phyloP scores from a whole-genome alignment of 2,329 filamentous ascomycete genomes.

The Plenodomus biglobosus region DNA sequence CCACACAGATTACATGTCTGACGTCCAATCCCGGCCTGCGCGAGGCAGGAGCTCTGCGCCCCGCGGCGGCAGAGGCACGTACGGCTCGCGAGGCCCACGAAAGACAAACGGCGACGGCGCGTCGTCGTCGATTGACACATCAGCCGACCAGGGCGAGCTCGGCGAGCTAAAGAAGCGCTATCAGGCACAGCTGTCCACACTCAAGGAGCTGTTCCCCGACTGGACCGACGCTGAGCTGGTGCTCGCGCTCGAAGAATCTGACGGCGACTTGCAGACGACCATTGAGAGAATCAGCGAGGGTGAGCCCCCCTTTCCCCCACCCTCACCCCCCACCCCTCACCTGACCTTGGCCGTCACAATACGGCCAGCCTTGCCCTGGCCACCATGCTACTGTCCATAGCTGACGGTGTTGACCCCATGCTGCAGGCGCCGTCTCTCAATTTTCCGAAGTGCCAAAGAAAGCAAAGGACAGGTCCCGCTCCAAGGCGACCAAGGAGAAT shows the following conservation, averaged over 20 bases:
- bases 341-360: too few species aligned
- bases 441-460: conserved; percentile 76
- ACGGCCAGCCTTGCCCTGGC: too few species aligned
- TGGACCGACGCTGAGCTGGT: conserved; percentile 96
- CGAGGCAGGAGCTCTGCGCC: conserved; percentile 89
- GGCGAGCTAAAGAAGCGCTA: conserved; percentile 91
- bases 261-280: conserved; percentile 71
- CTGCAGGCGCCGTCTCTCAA: conserved; percentile 72
- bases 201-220: conserved; percentile 91
- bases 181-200: conserved; percentile 71
- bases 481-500: conserved; percentile 67
- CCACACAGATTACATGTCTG: conserved; percentile 73
- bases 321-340: background rate
- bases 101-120: conserved; percentile 71
- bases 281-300: conserved; percentile 80
- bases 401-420: conserved; percentile 7
- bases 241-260: conserved; percentile 85
- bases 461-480: conserved; percentile 71
- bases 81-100: conserved; percentile 58
- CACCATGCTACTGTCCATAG: background rate
- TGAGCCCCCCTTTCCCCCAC: conserved; percentile 44
- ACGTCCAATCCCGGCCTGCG: conserved; percentile 83
- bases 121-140: conserved; percentile 61
- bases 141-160: conserved; percentile 84
- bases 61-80: conserved; percentile 73